Conservation (phyloP, 441 rosid species). For the Theobroma grandiflorum region DNA sequence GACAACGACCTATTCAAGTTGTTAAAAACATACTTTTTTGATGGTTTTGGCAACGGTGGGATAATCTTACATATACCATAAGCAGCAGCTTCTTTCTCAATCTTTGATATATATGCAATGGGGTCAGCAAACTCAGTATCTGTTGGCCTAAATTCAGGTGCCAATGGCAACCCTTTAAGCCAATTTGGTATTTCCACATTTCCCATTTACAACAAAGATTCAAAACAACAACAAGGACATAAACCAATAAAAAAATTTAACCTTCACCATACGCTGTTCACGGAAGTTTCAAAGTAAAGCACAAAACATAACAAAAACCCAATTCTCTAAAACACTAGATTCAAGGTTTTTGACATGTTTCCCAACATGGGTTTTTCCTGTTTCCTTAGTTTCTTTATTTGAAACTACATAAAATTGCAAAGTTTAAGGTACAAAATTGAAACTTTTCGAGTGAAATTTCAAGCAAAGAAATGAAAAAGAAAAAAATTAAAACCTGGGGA, state of each 20-base stretch:
- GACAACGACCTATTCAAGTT: slow-evolving; percentile 87
- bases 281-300: slow-evolving; percentile 24
- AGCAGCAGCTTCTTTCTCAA: slow-evolving; percentile 93
- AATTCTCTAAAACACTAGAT: slow-evolving; percentile 50
- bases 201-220: slow-evolving; percentile 66
- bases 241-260: slow-evolving; percentile 26
- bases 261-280: slow-evolving; percentile 28
- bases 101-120: slow-evolving; percentile 95
- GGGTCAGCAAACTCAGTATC: slow-evolving; percentile 99
- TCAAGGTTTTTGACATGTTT: slow-evolving; percentile 28
- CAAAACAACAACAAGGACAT: slow-evolving; percentile 29
- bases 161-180: slow-evolving; percentile 89
- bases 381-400: slow-evolving; percentile 11
- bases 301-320: slow-evolving; percentile 11
- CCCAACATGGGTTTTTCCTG: slow-evolving; percentile 5
- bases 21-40: slow-evolving; percentile 75
- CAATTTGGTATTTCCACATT: slow-evolving; percentile 90
- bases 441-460: neutral
- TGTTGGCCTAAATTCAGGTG: slow-evolving; percentile 93
- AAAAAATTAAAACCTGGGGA: slow-evolving; percentile 20
- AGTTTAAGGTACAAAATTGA: neutral
- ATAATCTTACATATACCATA: slow-evolving; percentile 97
- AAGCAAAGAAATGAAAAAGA: neutral
- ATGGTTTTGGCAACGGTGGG: slow-evolving; percentile 95
- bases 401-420: slow-evolving; percentile 8